A percentile compares a stretch with the other conserved stretches of the same genome.
phyloP scores from a whole-genome alignment of 1,284 basidiomycete genomes.

The Baeospora myosura region DNA sequence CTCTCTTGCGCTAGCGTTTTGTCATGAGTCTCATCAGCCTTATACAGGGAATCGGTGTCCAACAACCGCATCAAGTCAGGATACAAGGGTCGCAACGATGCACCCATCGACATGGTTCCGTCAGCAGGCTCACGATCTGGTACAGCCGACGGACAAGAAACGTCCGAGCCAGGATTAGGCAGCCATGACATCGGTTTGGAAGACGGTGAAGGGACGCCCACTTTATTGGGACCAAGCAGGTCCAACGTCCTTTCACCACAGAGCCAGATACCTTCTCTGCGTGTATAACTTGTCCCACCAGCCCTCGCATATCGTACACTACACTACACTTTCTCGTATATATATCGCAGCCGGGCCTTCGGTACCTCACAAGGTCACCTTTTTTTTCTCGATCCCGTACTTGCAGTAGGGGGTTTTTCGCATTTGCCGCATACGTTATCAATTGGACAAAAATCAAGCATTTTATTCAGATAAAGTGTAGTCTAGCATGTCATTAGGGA shows the following conservation, averaged over 20 bases:
- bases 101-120: conserved; percentile 63
- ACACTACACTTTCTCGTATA: no score
- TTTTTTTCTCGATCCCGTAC: no score
- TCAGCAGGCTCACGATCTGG: conserved; percentile 60
- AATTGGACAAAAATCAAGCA: no score
- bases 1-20: conserved; percentile 5
- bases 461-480: no score
- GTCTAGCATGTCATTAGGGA: no score
- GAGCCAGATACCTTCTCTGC: conserved; percentile 33
- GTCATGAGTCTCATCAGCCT: conserved; percentile 4
- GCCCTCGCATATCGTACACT: no score
- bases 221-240: conserved; percentile 16
- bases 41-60: conserved; percentile 55
- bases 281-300: conserved; percentile 33
- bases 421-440: no score
- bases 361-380: no score
- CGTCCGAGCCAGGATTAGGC: conserved; percentile 45
- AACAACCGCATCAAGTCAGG: conserved; percentile 72
- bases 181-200: conserved; percentile 39
- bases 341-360: no score
- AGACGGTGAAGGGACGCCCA: conserved; percentile 26
- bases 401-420: no score
- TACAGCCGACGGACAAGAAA: conserved; percentile 57
- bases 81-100: conserved; percentile 38
- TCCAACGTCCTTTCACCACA: conserved; percentile 23